Conservation (phyloP, 2,329 filamentous ascomycete genomes). For the Epicoccum nigrum region DNA sequence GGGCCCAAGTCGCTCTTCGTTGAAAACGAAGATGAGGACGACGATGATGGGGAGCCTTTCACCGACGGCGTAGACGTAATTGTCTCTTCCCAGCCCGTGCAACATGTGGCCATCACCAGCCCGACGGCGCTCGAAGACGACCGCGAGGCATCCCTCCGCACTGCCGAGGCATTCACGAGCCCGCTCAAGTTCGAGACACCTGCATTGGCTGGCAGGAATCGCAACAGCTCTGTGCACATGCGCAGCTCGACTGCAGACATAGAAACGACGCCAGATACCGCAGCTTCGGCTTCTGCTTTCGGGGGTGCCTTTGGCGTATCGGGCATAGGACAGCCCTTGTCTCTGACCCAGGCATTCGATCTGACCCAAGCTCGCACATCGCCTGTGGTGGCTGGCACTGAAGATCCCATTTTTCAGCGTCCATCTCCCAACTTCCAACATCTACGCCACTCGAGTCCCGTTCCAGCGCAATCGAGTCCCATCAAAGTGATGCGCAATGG, state of each 20-base stretch:
- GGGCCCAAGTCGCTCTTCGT: constrained; percentile 25
- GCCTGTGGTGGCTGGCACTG: constrained; percentile 47
- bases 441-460: constrained; percentile 47
- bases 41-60: constrained; percentile 24
- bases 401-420: constrained; percentile 53
- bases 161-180: constrained; percentile 33
- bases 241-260: constrained; percentile 48
- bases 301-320: constrained; percentile 29
- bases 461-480: constrained; percentile 47
- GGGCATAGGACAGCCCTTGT: constrained; percentile 42
- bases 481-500: constrained; percentile 34
- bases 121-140: constrained; percentile 39
- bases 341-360: constrained; percentile 54
- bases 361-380: constrained; percentile 55
- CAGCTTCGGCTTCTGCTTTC: constrained; percentile 43
- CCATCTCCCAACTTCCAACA: constrained; percentile 53
- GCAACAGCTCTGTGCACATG: constrained; percentile 48
- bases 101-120: constrained; percentile 35
- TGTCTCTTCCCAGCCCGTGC: constrained; percentile 36
- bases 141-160: constrained; percentile 23
- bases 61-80: constrained; percentile 29
- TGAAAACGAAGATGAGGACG: constrained; percentile 24
- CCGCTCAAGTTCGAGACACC: constrained; percentile 52
- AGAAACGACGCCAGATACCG: constrained; percentile 51
- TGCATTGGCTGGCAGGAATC: constrained; percentile 48